phyloP scores from a whole-genome alignment of 306 rosid species.

The Amphicarpaea edgeworthii region DNA sequence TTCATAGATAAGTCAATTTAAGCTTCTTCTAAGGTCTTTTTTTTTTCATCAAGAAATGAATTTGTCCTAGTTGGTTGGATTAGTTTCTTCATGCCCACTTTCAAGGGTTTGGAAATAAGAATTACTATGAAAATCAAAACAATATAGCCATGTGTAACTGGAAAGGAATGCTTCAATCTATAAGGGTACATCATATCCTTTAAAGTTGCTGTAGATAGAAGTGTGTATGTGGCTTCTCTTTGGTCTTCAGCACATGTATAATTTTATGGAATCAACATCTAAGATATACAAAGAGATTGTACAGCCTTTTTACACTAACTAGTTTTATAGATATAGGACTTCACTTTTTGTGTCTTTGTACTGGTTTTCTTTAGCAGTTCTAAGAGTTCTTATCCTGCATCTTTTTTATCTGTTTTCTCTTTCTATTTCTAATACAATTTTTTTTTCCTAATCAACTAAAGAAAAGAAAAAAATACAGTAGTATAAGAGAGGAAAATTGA shows the following conservation, averaged over 20 bases:
- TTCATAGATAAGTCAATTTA: background rate
- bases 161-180: background rate
- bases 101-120: conserved; percentile 18
- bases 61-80: background rate
- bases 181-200: background rate
- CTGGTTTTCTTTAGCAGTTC: too few species aligned
- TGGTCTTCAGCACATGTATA: too few species aligned
- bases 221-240: too few species aligned
- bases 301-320: too few species aligned
- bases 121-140: background rate
- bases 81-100: conserved; percentile 3
- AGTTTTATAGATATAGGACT: too few species aligned
- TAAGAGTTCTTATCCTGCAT: too few species aligned
- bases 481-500: conserved; percentile 3
- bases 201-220: background rate
- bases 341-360: too few species aligned
- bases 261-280: too few species aligned
- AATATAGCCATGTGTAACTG: background rate
- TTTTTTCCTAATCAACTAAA: background rate
- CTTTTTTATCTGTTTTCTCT: too few species aligned
- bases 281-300: too few species aligned
- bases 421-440: background rate
- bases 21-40: background rate
- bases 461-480: background rate
- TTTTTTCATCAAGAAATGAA: background rate